Base-by-base conservation (phyloP, 805 yeast species). In the Komagataella pastoris region DNA sequence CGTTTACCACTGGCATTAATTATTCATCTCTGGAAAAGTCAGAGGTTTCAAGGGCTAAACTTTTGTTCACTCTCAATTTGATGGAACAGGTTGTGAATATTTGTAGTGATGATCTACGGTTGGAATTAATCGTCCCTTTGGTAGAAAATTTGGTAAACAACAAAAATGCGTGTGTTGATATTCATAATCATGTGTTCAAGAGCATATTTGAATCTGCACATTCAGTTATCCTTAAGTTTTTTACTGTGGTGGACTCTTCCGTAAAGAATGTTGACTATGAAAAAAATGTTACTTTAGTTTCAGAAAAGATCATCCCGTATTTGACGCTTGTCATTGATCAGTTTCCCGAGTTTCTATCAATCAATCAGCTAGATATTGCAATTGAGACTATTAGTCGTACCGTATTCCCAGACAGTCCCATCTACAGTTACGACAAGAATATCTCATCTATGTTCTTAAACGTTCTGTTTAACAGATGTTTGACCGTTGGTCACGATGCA, bases 131-230 rank as follows among this genome's bases (percentile, higher is more conserved):
- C 7, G 46, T 64, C 3, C 65, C 68, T 1, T 53, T 61, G 6
- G 55, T 62, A 3, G 57, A 60, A 17, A 12, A 30, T 30, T 51
- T 50, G 8, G 53, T 64, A 8, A 58, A 66, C 2, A 60, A 61
- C 23, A 52, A 47, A 1, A 54, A 51, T 43, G 57, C 66, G 18
- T 54, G 36, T 17, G 49, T 49, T 23, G 46, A 48, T 3, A 59
- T 60, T n/a, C 44, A 55, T 23, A 65, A 60, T 17, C 24, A 19
- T 8, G 17, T 44, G 18, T 52, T 50, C 40, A 62, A 61, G 24
- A 61, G 67, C 2, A 56, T 79, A 4, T 63, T 81, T 8, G 91
- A 85, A 59, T 77, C 83, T 0, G 71, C 81, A 1, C 91, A 85
- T 60, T 80, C 88, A 0, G 83, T 82, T 0, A 65, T 74, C 59